Percentiles rank a stretch among this genome's conserved stretches.
These are phyloP conservation scores for Phlyctochytrium planicorne DNA, from an alignment of 192 early-diverging fungal genomes.

Conservation along the genomic window DNA sequence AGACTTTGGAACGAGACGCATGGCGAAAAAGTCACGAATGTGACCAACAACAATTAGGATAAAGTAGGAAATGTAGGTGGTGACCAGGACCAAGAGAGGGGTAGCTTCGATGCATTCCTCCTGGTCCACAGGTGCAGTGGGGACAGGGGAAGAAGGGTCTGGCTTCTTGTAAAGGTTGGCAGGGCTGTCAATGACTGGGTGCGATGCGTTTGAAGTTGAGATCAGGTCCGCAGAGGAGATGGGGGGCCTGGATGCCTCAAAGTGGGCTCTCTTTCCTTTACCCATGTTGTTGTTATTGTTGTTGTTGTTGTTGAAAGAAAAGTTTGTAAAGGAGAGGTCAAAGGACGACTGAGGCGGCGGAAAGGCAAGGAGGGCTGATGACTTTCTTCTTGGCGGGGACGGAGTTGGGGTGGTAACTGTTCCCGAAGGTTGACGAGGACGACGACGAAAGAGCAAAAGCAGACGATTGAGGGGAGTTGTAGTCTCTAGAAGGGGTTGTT, in stretches of 20 bases:
- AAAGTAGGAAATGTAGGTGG: slow-evolving; percentile 94
- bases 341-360: too few species aligned
- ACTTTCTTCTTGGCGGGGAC: too few species aligned
- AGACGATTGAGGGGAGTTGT: too few species aligned
- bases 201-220: slow-evolving; percentile 3
- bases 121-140: background rate
- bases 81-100: slow-evolving; percentile 80
- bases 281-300: too few species aligned
- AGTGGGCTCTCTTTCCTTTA: slow-evolving; percentile 47
- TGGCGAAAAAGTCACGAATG: slow-evolving; percentile 87
- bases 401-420: too few species aligned
- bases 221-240: slow-evolving; percentile 39
- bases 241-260: slow-evolving; percentile 31
- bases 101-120: slow-evolving; percentile 60
- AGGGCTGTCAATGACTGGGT: background rate
- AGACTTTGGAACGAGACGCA: slow-evolving; percentile 68
- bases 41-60: slow-evolving; percentile 93
- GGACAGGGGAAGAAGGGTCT: slow-evolving; percentile 12
- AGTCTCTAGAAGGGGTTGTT: too few species aligned
- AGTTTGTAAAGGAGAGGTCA: too few species aligned
- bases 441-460: too few species aligned
- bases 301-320: too few species aligned
- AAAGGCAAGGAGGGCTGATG: too few species aligned
- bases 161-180: background rate
- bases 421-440: too few species aligned